Evolutionary conservation across 345 rosid genomes (phyloP), one percentile per base, ranked within the genome.

Genomic region (Corchorus capsularis): DNA sequence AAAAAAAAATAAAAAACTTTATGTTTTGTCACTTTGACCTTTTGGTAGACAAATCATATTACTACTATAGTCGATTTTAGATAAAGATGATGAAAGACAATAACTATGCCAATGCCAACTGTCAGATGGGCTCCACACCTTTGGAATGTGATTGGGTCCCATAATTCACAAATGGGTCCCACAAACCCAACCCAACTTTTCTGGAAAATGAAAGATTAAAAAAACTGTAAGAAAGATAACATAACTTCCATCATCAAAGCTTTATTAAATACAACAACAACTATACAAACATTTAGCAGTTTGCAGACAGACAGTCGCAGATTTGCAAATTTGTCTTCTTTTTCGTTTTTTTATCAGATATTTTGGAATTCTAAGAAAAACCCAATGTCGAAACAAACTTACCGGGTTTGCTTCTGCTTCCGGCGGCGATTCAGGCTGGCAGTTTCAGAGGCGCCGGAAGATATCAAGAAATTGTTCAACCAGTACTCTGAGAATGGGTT

Each of bases 371-470:
- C 7, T 15, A 0, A 41, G 57, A 49, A 6, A 68, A 61, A 4
- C 56, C 57, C 41, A 41, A 52, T 92, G 97, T 86, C 92, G 47
- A 87, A 90, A 8, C 94, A 92, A 80, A 86, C 92, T 10, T 90
- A 86, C 87, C 84, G 71, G 27, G 77, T 74, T 11, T 74, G 77
- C 69, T 54, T 74, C 71, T 74, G 77, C 62, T 74, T 74, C 83
- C 83, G 81, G 27, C 80, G 94, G 64, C 81, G 89, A 57, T 92
- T 87, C 83, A 80, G 57, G 2, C 79, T 84, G 53, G 79, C 91
- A n/a, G 85, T 68, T 54, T 76, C 92, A 19, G 92, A 89, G 70
- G 90, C 91, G 1, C 97, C 94, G 46, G 73, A 73, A 13, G 91
- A 87, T 79, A 81, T 92, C 86, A 89, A 85, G 79, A 66, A 65